Percentiles rank a stretch among this genome's conserved stretches.
Conservation (phyloP, 192 early-diverging fungal species). For the Radiomyces spectabilis region DNA sequence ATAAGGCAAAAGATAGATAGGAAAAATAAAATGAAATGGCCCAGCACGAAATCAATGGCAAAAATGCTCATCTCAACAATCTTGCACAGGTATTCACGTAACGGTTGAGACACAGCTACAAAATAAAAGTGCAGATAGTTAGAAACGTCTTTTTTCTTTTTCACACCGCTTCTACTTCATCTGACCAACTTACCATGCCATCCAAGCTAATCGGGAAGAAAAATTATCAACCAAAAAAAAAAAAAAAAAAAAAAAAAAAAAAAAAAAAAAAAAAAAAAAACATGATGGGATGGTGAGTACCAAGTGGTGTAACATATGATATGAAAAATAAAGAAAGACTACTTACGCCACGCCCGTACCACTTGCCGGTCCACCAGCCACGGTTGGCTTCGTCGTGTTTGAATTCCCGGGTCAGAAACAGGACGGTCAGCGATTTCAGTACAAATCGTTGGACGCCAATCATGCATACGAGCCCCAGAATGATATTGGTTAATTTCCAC, state of each 20-base stretch:
- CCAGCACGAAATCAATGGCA: slow-evolving; percentile 69
- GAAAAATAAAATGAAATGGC: slow-evolving; percentile 72
- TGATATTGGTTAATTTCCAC: slow-evolving; percentile 53
- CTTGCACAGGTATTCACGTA: slow-evolving; percentile 80
- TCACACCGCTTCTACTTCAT: neutral
- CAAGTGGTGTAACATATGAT: neutral
- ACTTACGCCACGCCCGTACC: slow-evolving; percentile 71
- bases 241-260: neutral
- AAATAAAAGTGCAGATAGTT: neutral
- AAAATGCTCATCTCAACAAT: slow-evolving; percentile 79
- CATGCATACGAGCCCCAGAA: slow-evolving; percentile 59
- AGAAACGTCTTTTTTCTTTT: neutral
- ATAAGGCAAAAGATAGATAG: slow-evolving; percentile 64
- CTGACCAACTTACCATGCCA: slow-evolving; percentile 23
- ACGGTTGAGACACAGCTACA: slow-evolving; percentile 57
- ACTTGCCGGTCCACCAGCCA: slow-evolving; percentile 84
- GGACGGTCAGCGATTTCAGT: slow-evolving; percentile 58
- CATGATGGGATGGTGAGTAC: neutral
- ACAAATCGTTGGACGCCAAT: slow-evolving; percentile 62
- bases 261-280: neutral
- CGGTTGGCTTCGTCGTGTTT: slow-evolving; percentile 76
- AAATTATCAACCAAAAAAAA: no score
- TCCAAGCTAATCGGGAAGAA: no score
- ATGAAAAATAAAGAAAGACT: neutral
- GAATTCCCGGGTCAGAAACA: slow-evolving; percentile 75